These are phyloP conservation scores for Fusarium succisae DNA, from an alignment of 2,329 filamentous ascomycete genomes.

Conservation along the genomic window DNA sequence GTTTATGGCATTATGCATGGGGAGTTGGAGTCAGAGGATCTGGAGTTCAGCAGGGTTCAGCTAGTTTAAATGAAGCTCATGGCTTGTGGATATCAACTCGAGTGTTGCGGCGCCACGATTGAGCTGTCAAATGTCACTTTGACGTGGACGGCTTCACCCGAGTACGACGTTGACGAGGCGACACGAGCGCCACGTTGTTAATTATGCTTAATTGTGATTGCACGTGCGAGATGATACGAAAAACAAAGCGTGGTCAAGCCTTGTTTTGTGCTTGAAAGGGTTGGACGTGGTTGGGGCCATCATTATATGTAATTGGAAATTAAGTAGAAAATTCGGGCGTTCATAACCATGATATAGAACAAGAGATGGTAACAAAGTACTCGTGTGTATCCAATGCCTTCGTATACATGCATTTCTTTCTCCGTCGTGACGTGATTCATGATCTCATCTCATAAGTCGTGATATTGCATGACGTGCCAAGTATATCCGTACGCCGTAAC, in stretches of 20 bases:
- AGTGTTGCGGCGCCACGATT: not conserved
- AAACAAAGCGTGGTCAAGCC: not conserved
- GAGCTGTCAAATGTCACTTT: not conserved
- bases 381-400: not conserved
- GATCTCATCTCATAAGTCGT: slow-evolving; percentile 19
- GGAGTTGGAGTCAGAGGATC: not conserved
- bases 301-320: not conserved
- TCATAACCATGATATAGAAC: not conserved
- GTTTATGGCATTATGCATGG: not conserved
- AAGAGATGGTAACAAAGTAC: not conserved
- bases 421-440: not conserved
- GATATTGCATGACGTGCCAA: not conserved
- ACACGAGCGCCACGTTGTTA: not conserved
- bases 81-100: not conserved
- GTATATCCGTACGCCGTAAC: not conserved
- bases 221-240: not conserved
- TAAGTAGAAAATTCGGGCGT: not conserved
- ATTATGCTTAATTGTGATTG: not conserved
- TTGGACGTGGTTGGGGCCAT: not conserved
- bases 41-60: not conserved
- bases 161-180: not conserved
- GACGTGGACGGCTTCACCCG: not conserved
- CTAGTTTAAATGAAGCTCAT: not conserved
- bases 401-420: not conserved
- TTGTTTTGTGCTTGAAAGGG: not conserved